Evolutionary conservation across 768 basidiomycete species (phyloP), one percentile per base, ranked within the genome.

Genomic region (Xerocomellus amylosporus): DNA sequence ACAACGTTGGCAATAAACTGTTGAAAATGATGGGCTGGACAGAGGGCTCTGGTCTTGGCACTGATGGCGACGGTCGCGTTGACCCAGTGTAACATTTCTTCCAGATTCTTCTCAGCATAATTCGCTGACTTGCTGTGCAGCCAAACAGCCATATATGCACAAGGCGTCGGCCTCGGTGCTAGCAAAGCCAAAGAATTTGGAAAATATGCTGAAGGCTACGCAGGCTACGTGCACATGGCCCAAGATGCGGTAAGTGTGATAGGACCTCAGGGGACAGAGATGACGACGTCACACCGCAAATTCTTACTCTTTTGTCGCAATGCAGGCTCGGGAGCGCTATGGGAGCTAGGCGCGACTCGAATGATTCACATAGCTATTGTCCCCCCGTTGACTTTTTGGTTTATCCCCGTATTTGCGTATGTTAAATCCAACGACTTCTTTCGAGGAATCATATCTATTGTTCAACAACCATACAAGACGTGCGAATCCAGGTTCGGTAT

Each of bases 11-110:
- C 7, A 95, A 95, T 66, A 94, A 92, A 65, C 69, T 99, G 53
- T 71, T 98, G 58, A 92, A 93, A 70, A 95, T 96, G 84, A 98
- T 98, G 95, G 97, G 96, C 1, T 98, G 95, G 95, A 90, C 80
- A 58, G 88, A 89, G 63, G 95, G 95, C 7, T 85, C 81, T 15
- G 95, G 96, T 1, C 73, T 98, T 38, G 96, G 96, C 1, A 79
- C 83, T 8, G 79, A 79, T 44, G 89, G 89, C 5, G 89, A 91
- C 49, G 95, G 95, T 41, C 73, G 93, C 53, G 85, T 92, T 12
- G 92, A 95, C 52, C 94, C 95, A 13, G 85, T 98, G 85, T 88
- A 70, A 46, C 77, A 1, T 45, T 46, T 37, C 26, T 41, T 56
- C 41, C 37, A 15, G 9, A 45, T 42, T 30, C 38, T 7, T 43